Percentiles rank a stretch among this genome's conserved stretches.
Conservation (phyloP, 2,329 filamentous ascomycete species). For the Aureobasidium sp. region DNA sequence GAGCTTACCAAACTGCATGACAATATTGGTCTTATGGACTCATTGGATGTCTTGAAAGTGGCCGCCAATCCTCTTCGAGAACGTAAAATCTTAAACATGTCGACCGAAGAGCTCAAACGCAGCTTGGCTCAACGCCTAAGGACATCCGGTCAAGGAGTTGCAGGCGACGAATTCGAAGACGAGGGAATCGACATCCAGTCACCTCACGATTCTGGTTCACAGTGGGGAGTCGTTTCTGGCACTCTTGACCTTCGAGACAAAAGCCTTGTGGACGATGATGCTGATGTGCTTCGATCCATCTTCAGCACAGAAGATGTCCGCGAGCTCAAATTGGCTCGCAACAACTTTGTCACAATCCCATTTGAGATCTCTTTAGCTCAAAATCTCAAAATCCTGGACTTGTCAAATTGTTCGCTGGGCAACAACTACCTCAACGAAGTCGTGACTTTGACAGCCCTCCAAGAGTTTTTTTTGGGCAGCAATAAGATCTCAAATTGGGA, state of each 20-base stretch:
- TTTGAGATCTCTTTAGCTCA: constrained; percentile 59
- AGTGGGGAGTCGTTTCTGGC: constrained; percentile 26
- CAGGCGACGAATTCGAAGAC: constrained; percentile 17
- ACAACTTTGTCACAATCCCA: constrained; percentile 63
- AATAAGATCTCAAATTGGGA: constrained; percentile 66
- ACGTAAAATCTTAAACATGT: constrained; percentile 73
- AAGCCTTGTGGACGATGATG: constrained; percentile 30
- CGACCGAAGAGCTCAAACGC: constrained; percentile 71
- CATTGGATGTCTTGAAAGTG: constrained; percentile 63
- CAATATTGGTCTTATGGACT: constrained; percentile 71
- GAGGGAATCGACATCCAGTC: constrained; percentile 17
- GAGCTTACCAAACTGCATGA: constrained; percentile 68
- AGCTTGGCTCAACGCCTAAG: constrained; percentile 59
- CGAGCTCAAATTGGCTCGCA: constrained; percentile 64
- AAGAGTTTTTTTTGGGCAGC: constrained; percentile 64
- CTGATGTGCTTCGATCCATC: constrained; percentile 34
- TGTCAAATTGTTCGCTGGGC: constrained; percentile 32
- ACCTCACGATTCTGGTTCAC: constrained; percentile 11
- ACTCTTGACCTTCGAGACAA: constrained; percentile 34
- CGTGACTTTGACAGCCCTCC: constrained; percentile 56
- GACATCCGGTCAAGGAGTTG: constrained; percentile 34
- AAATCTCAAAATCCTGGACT: constrained; percentile 48
- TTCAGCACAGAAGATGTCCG: constrained; percentile 40
- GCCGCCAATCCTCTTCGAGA: constrained; percentile 86
- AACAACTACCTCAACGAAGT: constrained; percentile 59